Conservation (phyloP, 805 yeast genomes). For the Kluyveromyces wickerhamii region DNA sequence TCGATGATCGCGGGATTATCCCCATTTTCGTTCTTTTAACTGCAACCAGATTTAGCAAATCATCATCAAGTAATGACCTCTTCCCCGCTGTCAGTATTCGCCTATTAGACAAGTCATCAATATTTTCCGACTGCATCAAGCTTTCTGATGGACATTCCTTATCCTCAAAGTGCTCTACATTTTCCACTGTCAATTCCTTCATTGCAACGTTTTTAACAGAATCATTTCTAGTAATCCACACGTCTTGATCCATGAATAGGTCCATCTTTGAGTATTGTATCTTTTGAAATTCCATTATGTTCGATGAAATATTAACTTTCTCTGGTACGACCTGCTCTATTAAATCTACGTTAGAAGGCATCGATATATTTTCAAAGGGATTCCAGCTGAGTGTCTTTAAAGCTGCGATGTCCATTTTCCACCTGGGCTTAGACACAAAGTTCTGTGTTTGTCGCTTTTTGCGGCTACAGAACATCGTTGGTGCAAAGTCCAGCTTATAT, state of each 20-base stretch:
- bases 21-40: constrained; percentile 8
- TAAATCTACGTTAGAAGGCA: not conserved
- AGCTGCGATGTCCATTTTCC: constrained; percentile 14
- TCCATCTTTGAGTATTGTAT: not conserved
- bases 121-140: no score
- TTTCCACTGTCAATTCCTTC: no score
- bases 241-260: no score
- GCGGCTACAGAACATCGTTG: no score
- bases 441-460: no score
- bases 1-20: not conserved
- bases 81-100: constrained; percentile 7
- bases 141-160: no score
- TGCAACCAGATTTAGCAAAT: constrained; percentile 11
- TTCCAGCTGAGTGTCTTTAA: constrained; percentile 16
- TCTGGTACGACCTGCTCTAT: not conserved
- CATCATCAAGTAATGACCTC: constrained; percentile 20
- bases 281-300: not conserved
- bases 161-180: no score
- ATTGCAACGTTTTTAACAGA: no score
- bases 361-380: constrained; percentile 12
- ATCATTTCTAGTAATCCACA: no score
- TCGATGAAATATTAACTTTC: not conserved
- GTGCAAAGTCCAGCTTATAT: not conserved
- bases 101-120: not conserved
- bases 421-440: constrained; percentile 4